Percentiles rank a stretch among this genome's conserved stretches.
Conservation (phyloP, 2,329 filamentous ascomycete genomes). For the Diaporthe destruens region DNA sequence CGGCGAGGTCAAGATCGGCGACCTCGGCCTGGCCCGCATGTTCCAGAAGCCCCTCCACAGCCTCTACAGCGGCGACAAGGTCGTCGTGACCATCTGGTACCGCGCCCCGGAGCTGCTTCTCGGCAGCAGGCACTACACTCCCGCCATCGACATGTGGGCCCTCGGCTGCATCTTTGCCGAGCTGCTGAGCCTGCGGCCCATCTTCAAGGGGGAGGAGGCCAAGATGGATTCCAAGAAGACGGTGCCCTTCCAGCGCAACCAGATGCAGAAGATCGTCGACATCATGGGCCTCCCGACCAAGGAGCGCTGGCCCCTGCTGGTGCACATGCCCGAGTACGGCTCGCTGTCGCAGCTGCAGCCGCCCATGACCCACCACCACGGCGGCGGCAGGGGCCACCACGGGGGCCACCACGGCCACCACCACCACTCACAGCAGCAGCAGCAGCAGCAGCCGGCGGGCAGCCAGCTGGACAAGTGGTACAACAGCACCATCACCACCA, state of each 20-base stretch:
- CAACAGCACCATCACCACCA: conserved; percentile 75
- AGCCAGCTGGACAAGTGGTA: conserved; percentile 84
- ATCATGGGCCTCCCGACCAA: conserved; percentile 92
- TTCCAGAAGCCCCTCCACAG: conserved; percentile 95
- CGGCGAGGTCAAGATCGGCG: conserved; percentile 94
- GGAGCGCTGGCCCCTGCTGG: conserved; percentile 87
- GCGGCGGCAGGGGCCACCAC: conserved; percentile 56
- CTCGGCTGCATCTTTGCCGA: conserved; percentile 98
- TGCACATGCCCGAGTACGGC: conserved; percentile 86
- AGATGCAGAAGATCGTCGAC: conserved; percentile 99
- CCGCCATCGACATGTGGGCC: conserved; percentile 97
- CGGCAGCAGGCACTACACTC: conserved; percentile 95
- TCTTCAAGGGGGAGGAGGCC: conserved; percentile 98
- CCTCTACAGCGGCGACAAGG: conserved; percentile 94
- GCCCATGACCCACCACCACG: conserved; percentile 57
- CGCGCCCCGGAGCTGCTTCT: conserved; percentile 93
- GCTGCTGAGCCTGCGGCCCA: conserved; percentile 87
- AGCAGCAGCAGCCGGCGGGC: conserved; percentile 50
- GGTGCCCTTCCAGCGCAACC: conserved; percentile 95
- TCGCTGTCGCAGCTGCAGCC: conserved; percentile 73
- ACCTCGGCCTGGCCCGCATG: conserved; percentile 89
- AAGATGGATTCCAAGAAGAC: conserved; percentile 99
- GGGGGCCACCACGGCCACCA: conserved; percentile 55
- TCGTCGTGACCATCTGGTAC: conserved; percentile 99
- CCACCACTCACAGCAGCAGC: conserved; percentile 59